Evolutionary conservation across 1,139 yeast genomes (phyloP).

Genomic region (Taphrina pruni): DNA sequence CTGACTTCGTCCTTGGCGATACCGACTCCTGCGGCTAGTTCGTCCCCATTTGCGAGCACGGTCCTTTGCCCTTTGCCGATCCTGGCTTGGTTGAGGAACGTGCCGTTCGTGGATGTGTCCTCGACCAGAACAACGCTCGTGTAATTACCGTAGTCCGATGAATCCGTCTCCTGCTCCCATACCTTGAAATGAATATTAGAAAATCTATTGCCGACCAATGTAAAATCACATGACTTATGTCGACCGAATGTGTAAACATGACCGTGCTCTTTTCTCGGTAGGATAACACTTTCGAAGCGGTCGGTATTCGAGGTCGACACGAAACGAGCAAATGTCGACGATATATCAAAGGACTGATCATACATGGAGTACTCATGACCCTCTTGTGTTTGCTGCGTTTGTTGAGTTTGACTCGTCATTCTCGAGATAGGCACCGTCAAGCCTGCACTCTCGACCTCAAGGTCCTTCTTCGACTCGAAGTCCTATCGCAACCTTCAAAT

Average conservation of each 20-base stretch:
- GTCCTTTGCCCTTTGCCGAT: constrained; percentile 81
- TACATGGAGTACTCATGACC: constrained; percentile 29
- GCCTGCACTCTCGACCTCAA: background rate
- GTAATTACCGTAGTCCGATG: constrained; percentile 23
- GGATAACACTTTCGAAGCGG: constrained; percentile 24
- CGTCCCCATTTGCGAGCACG: constrained; percentile 88
- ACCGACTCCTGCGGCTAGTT: constrained; percentile 87
- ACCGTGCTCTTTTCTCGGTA: constrained; percentile 30
- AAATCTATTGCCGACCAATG: constrained; percentile 30
- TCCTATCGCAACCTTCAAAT: no score
- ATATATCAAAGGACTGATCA: constrained; percentile 23
- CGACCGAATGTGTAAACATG: constrained; percentile 36
- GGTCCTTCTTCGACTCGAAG: no score
- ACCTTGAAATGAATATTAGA: constrained; percentile 33
- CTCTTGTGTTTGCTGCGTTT: constrained; percentile 29
- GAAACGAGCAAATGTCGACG: constrained; percentile 33
- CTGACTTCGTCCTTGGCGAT: constrained; percentile 75
- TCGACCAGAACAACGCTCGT: constrained; percentile 26
- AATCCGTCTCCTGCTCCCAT: constrained; percentile 28
- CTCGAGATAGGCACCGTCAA: constrained; percentile 2
- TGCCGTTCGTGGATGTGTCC: constrained; percentile 74
- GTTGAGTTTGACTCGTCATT: constrained; percentile 15
- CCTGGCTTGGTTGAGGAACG: constrained; percentile 75
- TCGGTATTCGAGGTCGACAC: constrained; percentile 24
- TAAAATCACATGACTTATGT: constrained; percentile 37